Conservation (phyloP, 2,329 filamentous ascomycete genomes). For the Fusarium sp. region DNA sequence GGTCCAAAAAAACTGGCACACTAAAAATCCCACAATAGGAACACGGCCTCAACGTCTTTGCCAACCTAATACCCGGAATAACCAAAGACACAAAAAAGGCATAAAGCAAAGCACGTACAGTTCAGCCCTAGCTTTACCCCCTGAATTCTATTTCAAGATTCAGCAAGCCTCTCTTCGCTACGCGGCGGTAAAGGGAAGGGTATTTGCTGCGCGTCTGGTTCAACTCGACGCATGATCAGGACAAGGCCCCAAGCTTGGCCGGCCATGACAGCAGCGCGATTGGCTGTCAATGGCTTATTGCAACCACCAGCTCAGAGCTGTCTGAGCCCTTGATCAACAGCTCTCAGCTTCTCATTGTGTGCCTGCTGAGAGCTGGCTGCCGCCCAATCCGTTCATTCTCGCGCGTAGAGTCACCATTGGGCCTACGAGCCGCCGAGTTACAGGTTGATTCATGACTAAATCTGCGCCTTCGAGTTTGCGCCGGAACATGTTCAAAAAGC, state of each 20-base stretch:
- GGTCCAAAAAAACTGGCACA: slow-evolving; percentile 22
- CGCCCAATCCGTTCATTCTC: slow-evolving; percentile 1
- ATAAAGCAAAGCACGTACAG: not conserved
- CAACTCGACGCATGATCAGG: slow-evolving; percentile 35
- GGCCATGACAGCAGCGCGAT: slow-evolving; percentile 31
- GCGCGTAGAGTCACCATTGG: slow-evolving; percentile 16
- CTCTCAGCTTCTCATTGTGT: slow-evolving; percentile 18
- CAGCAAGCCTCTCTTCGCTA: not conserved
- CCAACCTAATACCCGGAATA: not conserved
- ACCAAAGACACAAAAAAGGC: not conserved
- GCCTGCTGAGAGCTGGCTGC: slow-evolving; percentile 5
- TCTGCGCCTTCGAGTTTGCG: slow-evolving; percentile 24
- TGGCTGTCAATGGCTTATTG: slow-evolving; percentile 32
- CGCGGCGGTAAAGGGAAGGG: not conserved
- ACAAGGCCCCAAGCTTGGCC: slow-evolving; percentile 34
- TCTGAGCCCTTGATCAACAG: slow-evolving; percentile 23
- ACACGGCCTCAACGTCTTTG: not conserved
- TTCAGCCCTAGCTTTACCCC: not conserved
- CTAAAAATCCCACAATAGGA: slow-evolving; percentile 9
- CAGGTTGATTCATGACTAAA: slow-evolving; percentile 5
- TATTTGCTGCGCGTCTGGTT: slow-evolving; percentile 25
- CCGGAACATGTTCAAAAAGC: slow-evolving; percentile 19
- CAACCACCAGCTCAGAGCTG: slow-evolving; percentile 35
- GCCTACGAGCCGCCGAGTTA: slow-evolving; percentile 8
- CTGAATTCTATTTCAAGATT: not conserved